Conservation (phyloP, 805 yeast species). For the Citeromyces matritensis region DNA sequence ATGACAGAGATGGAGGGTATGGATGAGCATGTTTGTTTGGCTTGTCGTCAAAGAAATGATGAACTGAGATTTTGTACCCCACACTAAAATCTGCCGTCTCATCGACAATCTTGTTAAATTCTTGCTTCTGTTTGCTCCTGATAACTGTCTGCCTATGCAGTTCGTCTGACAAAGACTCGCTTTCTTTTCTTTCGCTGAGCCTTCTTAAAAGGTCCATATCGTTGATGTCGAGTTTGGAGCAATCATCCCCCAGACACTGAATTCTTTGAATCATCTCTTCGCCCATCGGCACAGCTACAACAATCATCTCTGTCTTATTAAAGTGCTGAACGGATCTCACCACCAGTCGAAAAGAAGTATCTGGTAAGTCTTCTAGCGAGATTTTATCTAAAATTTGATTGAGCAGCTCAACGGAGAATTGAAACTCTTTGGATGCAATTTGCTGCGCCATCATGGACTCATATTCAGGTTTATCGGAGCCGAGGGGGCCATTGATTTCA, state of each 20-base stretch:
- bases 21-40: conserved; percentile 9
- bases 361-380: not conserved
- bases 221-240: conserved; percentile 4
- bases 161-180: conserved; percentile 3
- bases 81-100: conserved; percentile 7
- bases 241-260: too few species aligned
- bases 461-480: not conserved
- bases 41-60: conserved; percentile 20
- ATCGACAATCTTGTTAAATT: conserved; percentile 6
- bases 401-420: not conserved
- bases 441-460: not conserved
- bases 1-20: conserved; percentile 9
- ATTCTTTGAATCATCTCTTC: conserved; percentile 11
- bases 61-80: conserved; percentile 21
- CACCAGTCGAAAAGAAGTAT: not conserved
- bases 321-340: not conserved
- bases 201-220: conserved; percentile 3
- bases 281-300: conserved; percentile 17
- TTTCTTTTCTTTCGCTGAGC: conserved; percentile 7
- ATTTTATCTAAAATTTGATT: not conserved
- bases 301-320: conserved; percentile 10
- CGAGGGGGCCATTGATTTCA: not conserved
- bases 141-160: conserved; percentile 6
- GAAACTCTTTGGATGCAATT: not conserved
- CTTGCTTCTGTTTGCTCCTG: conserved; percentile 6